Base-by-base conservation (phyloP, 305 asterid genomes). In the Fraxinus velutina region DNA sequence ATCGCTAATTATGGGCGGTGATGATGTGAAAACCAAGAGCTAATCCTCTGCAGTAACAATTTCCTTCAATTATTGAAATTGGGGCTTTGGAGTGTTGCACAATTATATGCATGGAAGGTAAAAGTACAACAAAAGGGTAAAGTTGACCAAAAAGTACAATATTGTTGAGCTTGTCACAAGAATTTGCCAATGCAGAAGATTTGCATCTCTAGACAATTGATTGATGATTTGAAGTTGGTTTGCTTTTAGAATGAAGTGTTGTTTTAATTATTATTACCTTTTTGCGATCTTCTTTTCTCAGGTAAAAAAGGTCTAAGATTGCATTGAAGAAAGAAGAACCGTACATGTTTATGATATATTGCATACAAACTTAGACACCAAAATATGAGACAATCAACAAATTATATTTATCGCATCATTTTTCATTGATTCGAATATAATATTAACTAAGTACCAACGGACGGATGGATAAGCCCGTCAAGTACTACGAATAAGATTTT, bases 261-360 rank as follows among this genome's bases (percentile, higher is more conserved):
- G 33, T 66, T 76, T 70, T 52, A 50, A 79, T 85, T 77, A 80
- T 79, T 80, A 33, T 80, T 12, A 80, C 78, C 77, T 77, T 82
- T 75, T 62, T 21, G 78, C 75, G 36, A 73, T 77, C 77, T 72
- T 85, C 83, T 78, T 84, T 85, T 73, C 15, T 15, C 22, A 84
- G 76, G 87, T 77, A 79, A 85, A 83, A 87, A 85, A 68, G 83
- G 79, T 32, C 64, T 73, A 52, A 79, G 84, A 86, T 86, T 84
- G 68, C 79, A 37, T 30, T 66, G 22, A 72, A 39, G 87, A 84
- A 82, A 83, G 83, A 76, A 70, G 37, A 42, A 64, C 34, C 72
- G 5, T 64, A 24, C 19, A 55, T 5, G 24, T 55, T n/a, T 5
- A n/a, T 52, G 24, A 52, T 50, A 52, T 15, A 52, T 52, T n/a